Evolutionary conservation across 139 green algal genomes (phyloP), one percentile per base, ranked within the genome.

Genomic region (Chlamydomonas sp.): DNA sequence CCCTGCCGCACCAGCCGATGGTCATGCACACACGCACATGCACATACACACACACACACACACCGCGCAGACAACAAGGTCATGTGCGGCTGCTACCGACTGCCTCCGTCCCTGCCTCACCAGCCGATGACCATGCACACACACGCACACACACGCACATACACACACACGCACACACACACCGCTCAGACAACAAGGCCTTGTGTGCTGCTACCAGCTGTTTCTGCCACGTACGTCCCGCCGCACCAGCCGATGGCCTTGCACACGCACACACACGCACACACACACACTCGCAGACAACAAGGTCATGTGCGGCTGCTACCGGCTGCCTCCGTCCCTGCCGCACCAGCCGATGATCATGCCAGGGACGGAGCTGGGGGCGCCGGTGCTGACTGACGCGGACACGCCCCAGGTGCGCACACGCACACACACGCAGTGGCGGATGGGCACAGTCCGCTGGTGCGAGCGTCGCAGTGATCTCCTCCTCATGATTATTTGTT

Each of bases 81-180:
- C 5, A 68, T 92, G 54, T 89, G 76, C 65, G 79, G 76, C 43
- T 69, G 72, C 5, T 96, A 88, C 84, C 49, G 68, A 33, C 73
- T 89, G 58, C 88, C 89, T 3, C 72, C 70, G 3, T 79, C 88
- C 70, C 68, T 84, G 48, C 66, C 57, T 5, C 88, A 95, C 75
- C 30, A 79, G 73, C 70, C 75, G 36, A 54, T 63, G 31, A 50
- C 87, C 22, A 74, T 86, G 58, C 49, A n/a, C n/a, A n/a, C n/a
- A n/a, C n/a, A n/a, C n/a, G n/a, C n/a, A n/a, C n/a, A n/a, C n/a
- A n/a, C n/a, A n/a, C n/a, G n/a, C n/a, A n/a, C n/a, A n/a, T n/a
- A n/a, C n/a, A n/a, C n/a, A n/a, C n/a, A n/a, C n/a, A n/a, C n/a
- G n/a, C n/a, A n/a, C n/a, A n/a, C n/a, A n/a, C n/a, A n/a, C n/a